Evolutionary conservation across 164 flowering plant genomes (phyloP).

Genomic region (Chloranthus sessilifolius): DNA sequence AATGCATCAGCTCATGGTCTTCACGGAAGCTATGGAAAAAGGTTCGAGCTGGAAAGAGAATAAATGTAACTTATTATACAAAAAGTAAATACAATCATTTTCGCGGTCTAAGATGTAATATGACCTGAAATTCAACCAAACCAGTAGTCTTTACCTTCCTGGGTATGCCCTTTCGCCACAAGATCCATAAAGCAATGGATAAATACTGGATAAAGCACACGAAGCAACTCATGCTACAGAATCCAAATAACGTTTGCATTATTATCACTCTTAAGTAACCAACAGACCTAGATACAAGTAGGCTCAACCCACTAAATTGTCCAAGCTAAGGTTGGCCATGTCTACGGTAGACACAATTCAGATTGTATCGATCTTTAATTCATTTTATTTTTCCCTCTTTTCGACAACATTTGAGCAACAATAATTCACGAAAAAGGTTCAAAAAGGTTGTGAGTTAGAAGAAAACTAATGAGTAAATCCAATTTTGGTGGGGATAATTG

Average conservation of each 20-base stretch:
- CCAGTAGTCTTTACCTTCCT: conserved; percentile 64
- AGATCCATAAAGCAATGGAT: conserved; percentile 97
- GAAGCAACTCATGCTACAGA: conserved; percentile 92
- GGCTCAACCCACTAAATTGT: no score
- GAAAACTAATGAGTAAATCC: no score
- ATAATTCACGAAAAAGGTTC: no score
- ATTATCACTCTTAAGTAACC: no score
- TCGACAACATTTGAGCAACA: no score
- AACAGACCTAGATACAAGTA: no score
- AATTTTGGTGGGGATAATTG: no score
- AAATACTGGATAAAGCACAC: conserved; percentile 93
- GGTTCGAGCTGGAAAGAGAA: conserved; percentile 47
- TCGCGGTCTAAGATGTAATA: neutral
- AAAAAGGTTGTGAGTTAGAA: no score
- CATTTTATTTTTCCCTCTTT: no score
- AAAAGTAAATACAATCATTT: neutral
- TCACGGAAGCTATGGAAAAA: conserved; percentile 86
- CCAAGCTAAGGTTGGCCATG: no score
- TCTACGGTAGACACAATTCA: no score
- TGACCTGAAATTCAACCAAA: conserved; percentile 2
- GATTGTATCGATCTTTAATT: no score
- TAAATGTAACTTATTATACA: neutral
- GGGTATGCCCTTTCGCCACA: conserved; percentile 75
- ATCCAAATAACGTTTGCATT: neutral
- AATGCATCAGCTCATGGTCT: conserved; percentile 88